phyloP scores from a whole-genome alignment of 192 early-diverging fungal genomes.

The Chytriomyces hyalinus region DNA sequence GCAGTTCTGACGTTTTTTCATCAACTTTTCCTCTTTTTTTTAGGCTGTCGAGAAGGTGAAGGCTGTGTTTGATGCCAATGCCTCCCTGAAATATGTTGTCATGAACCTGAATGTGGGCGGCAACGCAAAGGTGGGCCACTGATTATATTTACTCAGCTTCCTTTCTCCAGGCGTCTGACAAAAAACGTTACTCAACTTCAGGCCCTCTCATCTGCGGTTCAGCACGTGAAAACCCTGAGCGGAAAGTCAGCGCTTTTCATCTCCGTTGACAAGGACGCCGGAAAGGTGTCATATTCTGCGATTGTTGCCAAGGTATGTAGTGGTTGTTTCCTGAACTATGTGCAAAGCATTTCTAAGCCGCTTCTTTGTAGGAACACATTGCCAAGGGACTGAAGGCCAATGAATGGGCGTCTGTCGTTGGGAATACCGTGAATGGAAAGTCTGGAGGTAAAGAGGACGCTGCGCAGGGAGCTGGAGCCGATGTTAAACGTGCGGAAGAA shows the following conservation, averaged over 20 bases:
- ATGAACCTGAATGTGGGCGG: conserved; percentile 71
- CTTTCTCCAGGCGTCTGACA: no score
- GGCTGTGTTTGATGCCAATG: conserved; percentile 69
- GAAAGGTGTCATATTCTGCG: conserved; percentile 80
- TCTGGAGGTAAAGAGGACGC: conserved; percentile 93
- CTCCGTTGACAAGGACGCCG: conserved; percentile 68
- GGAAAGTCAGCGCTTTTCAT: conserved; percentile 89
- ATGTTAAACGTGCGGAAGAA: conserved; percentile 68
- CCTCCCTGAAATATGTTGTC: conserved; percentile 64
- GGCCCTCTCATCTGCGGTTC: conserved; percentile 79
- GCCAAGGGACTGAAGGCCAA: conserved; percentile 83
- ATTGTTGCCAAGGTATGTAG: conserved; percentile 72
- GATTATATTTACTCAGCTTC: neutral
- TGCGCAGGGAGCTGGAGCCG: conserved; percentile 87
- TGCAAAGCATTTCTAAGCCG: conserved; percentile 7
- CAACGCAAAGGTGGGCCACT: conserved; percentile 68
- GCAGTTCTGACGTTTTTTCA: neutral
- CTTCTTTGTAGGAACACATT: conserved; percentile 48
- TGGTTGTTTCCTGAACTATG: neutral
- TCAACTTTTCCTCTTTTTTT: neutral
- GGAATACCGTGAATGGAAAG: conserved; percentile 84
- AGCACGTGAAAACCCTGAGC: conserved; percentile 77
- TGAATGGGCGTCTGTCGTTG: conserved; percentile 90
- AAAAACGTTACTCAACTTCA: neutral
- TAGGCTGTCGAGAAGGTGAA: conserved; percentile 76